These are phyloP conservation scores for Papilionanthe hybrid DNA, from an alignment of 116 monocot species.

Conservation along the genomic window DNA sequence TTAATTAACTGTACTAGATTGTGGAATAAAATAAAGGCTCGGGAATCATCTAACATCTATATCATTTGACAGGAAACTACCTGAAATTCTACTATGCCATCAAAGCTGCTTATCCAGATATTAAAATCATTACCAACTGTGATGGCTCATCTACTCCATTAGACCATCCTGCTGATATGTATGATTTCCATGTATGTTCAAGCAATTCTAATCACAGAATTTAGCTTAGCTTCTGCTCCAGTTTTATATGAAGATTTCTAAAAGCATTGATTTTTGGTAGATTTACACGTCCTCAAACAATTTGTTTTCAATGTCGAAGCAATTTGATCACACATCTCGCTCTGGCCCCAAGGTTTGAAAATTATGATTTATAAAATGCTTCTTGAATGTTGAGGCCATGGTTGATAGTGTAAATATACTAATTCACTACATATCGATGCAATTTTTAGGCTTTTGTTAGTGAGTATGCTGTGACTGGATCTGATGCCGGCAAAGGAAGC, in stretches of 20 bases:
- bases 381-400: background rate
- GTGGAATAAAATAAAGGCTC: background rate
- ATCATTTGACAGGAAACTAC: slow-evolving; percentile 61
- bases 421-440: background rate
- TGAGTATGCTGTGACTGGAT: slow-evolving; percentile 92
- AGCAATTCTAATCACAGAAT: background rate
- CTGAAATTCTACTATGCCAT: slow-evolving; percentile 78
- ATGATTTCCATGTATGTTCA: slow-evolving; percentile 85
- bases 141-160: slow-evolving; percentile 64
- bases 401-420: background rate
- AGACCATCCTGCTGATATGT: slow-evolving; percentile 92
- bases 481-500: slow-evolving; percentile 86
- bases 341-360: slow-evolving; percentile 65
- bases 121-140: slow-evolving; percentile 83
- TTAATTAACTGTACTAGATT: background rate
- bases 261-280: slow-evolving; percentile 30
- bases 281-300: slow-evolving; percentile 60
- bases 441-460: slow-evolving; percentile 81
- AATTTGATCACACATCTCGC: slow-evolving; percentile 65
- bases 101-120: slow-evolving; percentile 83
- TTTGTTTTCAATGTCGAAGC: slow-evolving; percentile 59
- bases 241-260: background rate
- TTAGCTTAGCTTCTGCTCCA: background rate
- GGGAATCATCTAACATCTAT: background rate
- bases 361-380: background rate